Evolutionary conservation across 495 filamentous ascomycete genomes (phyloP).

Genomic region (Bryoglossum gracile): DNA sequence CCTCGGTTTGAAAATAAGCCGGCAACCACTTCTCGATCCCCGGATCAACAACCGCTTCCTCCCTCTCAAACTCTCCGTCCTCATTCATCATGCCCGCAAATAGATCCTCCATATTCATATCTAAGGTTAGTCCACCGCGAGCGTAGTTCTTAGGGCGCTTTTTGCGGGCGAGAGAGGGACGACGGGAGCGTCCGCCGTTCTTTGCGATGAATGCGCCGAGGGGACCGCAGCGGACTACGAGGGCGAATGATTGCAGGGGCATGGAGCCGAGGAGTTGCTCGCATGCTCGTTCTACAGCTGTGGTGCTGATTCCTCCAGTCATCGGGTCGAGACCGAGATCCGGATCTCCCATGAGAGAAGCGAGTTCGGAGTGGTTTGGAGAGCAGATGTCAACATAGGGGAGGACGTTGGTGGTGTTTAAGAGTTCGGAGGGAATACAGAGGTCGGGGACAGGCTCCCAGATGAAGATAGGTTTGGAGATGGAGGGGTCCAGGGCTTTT

Average conservation of each 20-base stretch:
- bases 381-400: constrained; percentile 76
- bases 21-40: constrained; percentile 52
- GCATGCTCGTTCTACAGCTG: constrained; percentile 43
- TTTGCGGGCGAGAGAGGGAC: constrained; percentile 27
- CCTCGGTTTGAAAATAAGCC: constrained; percentile 42
- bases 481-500: constrained; percentile 12
- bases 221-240: constrained; percentile 45
- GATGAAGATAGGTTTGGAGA: constrained; percentile 60
- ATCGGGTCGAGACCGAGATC: constrained; percentile 34
- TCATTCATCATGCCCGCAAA: constrained; percentile 44
- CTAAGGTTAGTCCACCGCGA: constrained; percentile 37
- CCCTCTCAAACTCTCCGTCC: constrained; percentile 40
- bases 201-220: constrained; percentile 45
- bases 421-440: constrained; percentile 68
- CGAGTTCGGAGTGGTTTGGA: constrained; percentile 83
- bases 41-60: constrained; percentile 50
- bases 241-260: constrained; percentile 46
- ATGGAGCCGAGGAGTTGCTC: constrained; percentile 45
- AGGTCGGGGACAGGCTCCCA: constrained; percentile 95
- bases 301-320: constrained; percentile 44
- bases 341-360: constrained; percentile 61
- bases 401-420: constrained; percentile 62
- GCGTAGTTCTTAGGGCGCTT: constrained; percentile 27
- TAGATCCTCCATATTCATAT: constrained; percentile 46
- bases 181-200: constrained; percentile 41